These are phyloP conservation scores for Rubia balearica DNA, from an alignment of 305 asterid genomes.

Conservation along the genomic window DNA sequence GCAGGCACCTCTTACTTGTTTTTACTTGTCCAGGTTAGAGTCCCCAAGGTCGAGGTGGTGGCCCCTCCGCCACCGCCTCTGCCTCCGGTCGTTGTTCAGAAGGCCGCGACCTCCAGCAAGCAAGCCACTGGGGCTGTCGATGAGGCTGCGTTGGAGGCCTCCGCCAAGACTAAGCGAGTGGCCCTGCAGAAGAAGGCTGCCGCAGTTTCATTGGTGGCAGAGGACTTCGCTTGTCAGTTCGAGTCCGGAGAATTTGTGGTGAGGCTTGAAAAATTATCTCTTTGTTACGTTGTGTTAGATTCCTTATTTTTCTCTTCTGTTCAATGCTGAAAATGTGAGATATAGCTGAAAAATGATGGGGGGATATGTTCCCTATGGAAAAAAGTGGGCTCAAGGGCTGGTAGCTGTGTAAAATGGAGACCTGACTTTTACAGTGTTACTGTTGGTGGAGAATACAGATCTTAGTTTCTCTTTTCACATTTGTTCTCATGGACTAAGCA, in stretches of 20 bases:
- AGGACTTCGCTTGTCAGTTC: constrained; percentile 69
- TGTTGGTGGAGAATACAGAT: too few relatives aligned
- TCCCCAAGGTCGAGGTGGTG: constrained; percentile 64
- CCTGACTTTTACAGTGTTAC: too few relatives aligned
- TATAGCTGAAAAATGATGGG: too few relatives aligned
- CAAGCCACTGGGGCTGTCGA: constrained; percentile 27
- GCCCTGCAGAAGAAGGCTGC: constrained; percentile 91
- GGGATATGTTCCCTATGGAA: too few relatives aligned
- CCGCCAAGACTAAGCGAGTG: constrained; percentile 68
- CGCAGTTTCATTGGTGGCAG: constrained; percentile 77
- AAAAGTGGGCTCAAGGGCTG: too few relatives aligned
- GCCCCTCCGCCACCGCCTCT: constrained; percentile 33
- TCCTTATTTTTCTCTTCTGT: neutral
- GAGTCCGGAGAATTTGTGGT: constrained; percentile 87
- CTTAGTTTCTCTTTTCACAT: too few relatives aligned
- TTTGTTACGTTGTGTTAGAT: neutral
- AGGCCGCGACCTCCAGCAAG: constrained; percentile 16
- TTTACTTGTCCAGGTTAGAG: constrained; percentile 84
- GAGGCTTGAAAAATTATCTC: constrained; percentile 12
- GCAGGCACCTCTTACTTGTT: constrained; percentile 70
- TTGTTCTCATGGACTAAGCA: too few relatives aligned
- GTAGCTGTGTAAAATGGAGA: too few relatives aligned
- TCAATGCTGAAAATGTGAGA: too few relatives aligned
- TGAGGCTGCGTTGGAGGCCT: constrained; percentile 38
- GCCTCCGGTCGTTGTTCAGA: constrained; percentile 23